These are phyloP conservation scores for Castanea sativa DNA, from an alignment of 306 rosid genomes.

Conservation along the genomic window DNA sequence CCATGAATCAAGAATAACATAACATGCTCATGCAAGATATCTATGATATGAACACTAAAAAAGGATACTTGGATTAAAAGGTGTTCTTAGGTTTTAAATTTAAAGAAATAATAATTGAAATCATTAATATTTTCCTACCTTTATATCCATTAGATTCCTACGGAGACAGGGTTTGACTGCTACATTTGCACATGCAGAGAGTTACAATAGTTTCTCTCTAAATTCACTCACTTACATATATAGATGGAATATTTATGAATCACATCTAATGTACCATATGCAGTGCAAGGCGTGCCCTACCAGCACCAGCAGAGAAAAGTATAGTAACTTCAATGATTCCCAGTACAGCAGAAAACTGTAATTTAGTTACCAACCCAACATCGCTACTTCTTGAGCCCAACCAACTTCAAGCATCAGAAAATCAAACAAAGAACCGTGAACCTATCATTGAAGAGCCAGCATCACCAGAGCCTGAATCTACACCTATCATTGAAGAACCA, in stretches of 20 bases:
- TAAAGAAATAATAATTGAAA: too few relatives aligned
- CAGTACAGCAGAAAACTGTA: neutral
- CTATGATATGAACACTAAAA: too few relatives aligned
- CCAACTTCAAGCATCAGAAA: neutral
- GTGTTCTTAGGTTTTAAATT: too few relatives aligned
- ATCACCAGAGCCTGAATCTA: slow-evolving; percentile 28
- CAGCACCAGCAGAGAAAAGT: slow-evolving; percentile 17
- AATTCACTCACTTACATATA: neutral
- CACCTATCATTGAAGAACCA: slow-evolving; percentile 57
- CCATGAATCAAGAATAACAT: too few relatives aligned
- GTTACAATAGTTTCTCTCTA: too few relatives aligned
- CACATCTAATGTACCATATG: neutral
- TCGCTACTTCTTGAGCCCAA: neutral
- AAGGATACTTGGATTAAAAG: too few relatives aligned
- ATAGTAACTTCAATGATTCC: neutral
- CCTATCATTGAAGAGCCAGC: slow-evolving; percentile 58
- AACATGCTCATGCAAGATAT: too few relatives aligned
- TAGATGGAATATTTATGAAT: neutral
- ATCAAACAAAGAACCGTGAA: slow-evolving; percentile 12
- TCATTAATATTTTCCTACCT: too few relatives aligned
- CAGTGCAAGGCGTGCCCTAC: slow-evolving; percentile 44
- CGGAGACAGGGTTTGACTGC: too few relatives aligned
- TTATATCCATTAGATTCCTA: too few relatives aligned
- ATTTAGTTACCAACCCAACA: neutral
- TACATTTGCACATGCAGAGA: too few relatives aligned